Conservation (phyloP, 768 basidiomycete species). For the Peribolospora kevripleyi region DNA sequence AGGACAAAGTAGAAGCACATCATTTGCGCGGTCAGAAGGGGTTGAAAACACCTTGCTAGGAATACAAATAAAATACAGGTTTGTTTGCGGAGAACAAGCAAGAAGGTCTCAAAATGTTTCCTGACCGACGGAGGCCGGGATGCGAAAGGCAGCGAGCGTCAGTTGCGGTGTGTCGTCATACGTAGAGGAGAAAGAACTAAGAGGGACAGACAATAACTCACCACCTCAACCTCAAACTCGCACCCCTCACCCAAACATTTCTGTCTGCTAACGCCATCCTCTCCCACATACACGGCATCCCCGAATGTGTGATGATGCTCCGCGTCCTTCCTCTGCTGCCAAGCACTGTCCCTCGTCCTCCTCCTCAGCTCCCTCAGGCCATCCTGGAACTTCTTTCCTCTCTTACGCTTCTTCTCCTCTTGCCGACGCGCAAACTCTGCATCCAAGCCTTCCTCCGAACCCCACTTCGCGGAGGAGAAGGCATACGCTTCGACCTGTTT, state of each 20-base stretch:
- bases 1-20: too few species aligned
- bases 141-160: too few species aligned
- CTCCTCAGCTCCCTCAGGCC: slow-evolving; percentile 58
- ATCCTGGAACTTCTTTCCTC: slow-evolving; percentile 85
- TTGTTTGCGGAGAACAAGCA: too few species aligned
- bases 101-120: too few species aligned
- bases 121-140: too few species aligned
- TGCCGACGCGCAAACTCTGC: slow-evolving; percentile 57
- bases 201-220: slow-evolving; percentile 33
- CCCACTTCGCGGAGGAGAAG: slow-evolving; percentile 72
- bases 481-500: slow-evolving; percentile 89
- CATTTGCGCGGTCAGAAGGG: too few species aligned
- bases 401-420: slow-evolving; percentile 63
- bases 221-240: slow-evolving; percentile 74
- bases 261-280: slow-evolving; percentile 26
- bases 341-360: slow-evolving; percentile 66
- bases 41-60: too few species aligned
- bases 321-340: slow-evolving; percentile 62
- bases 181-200: neutral
- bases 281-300: slow-evolving; percentile 26
- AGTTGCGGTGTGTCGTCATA: too few species aligned
- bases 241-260: slow-evolving; percentile 50
- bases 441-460: slow-evolving; percentile 70
- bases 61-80: too few species aligned
- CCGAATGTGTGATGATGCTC: slow-evolving; percentile 75